Conservation (phyloP, 2,329 filamentous ascomycete species). For the Exophiala phaeomuriformis region DNA sequence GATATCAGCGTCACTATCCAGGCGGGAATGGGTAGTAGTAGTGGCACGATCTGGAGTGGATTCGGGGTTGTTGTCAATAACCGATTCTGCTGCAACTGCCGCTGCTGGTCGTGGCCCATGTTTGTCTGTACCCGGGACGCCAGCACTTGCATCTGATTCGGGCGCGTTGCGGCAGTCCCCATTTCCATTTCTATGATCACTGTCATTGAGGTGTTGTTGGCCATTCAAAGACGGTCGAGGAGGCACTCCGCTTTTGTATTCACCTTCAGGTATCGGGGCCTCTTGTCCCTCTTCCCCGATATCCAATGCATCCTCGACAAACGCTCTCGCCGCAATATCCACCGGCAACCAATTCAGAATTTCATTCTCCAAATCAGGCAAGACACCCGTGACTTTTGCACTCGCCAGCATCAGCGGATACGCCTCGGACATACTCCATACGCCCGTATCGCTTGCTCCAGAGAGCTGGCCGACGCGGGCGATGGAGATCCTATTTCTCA, state of each 20-base stretch:
- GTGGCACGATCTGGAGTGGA: not conserved
- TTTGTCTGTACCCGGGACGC: not conserved
- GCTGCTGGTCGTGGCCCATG: not conserved
- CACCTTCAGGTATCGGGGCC: no score
- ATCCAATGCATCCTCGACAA: slow-evolving; percentile 26
- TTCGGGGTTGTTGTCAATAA: not conserved
- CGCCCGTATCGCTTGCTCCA: slow-evolving; percentile 41
- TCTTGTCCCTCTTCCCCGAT: no score
- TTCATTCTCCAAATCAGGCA: slow-evolving; percentile 42
- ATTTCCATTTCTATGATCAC: not conserved
- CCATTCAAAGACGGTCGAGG: no score
- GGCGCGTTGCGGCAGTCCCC: not conserved
- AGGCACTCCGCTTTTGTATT: no score
- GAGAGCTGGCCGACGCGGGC: slow-evolving; percentile 48
- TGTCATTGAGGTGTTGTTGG: no score
- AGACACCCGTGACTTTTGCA: slow-evolving; percentile 38
- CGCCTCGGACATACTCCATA: slow-evolving; percentile 48
- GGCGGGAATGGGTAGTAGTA: not conserved
- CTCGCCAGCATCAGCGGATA: slow-evolving; percentile 46
- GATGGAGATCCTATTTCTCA: slow-evolving; percentile 35
- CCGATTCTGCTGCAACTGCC: not conserved
- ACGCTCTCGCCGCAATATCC: slow-evolving; percentile 36
- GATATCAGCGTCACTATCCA: not conserved
- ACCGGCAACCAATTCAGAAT: slow-evolving; percentile 40
- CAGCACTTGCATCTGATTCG: not conserved